phyloP scores from a whole-genome alignment of 2,329 filamentous ascomycete genomes.

The Byssoonygena ceratinophila region DNA sequence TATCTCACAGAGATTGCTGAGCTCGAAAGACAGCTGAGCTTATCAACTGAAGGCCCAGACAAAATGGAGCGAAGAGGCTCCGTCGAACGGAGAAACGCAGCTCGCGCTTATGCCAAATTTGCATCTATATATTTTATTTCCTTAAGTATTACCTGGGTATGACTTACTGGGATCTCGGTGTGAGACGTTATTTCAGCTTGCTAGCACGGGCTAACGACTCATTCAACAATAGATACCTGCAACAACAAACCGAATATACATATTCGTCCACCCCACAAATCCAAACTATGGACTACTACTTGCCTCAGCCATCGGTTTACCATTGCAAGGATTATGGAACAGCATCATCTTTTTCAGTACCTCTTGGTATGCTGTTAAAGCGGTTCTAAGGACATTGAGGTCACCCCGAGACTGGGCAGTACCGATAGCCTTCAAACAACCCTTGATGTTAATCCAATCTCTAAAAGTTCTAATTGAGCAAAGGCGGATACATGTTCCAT shows the following conservation, averaged over 20 bases:
- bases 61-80: conserved; percentile 6
- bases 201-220: not conserved
- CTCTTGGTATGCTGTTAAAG: conserved; percentile 34
- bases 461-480: not conserved
- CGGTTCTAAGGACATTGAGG: not conserved
- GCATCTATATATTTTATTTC: conserved; percentile 34
- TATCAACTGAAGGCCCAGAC: not conserved
- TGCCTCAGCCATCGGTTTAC: conserved; percentile 62
- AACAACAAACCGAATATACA: conserved; percentile 65
- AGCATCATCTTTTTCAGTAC: conserved; percentile 63
- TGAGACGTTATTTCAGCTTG: not conserved
- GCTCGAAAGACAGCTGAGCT: not conserved
- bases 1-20: not conserved
- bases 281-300: conserved; percentile 54
- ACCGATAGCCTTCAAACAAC: not conserved
- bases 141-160: conserved; percentile 35
- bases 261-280: conserved; percentile 47
- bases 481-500: not conserved
- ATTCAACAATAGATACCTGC: conserved; percentile 47
- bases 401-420: not conserved
- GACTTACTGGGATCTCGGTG: not conserved
- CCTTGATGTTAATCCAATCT: not conserved
- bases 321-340: conserved; percentile 79
- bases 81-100: conserved; percentile 28
- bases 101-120: conserved; percentile 33